Conservation (phyloP, 2,329 filamentous ascomycete genomes). For the Scytalidium sp. region DNA sequence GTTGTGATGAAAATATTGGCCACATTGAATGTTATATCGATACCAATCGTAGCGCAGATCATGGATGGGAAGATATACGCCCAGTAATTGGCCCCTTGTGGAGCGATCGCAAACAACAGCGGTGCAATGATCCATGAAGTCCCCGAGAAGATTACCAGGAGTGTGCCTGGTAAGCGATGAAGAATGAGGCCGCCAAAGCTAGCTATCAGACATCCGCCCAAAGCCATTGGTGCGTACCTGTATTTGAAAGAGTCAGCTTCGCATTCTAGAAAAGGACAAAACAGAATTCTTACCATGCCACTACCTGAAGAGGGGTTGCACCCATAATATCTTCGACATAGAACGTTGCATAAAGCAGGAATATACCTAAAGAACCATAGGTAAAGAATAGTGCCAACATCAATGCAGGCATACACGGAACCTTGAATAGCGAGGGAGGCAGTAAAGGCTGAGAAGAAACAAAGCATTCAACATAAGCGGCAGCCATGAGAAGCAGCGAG, state of each 20-base stretch:
- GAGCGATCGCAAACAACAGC: slow-evolving; percentile 52
- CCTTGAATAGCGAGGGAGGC: slow-evolving; percentile 65
- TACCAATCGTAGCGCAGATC: slow-evolving; percentile 66
- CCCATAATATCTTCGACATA: slow-evolving; percentile 57
- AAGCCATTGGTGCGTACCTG: slow-evolving; percentile 55
- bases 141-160: slow-evolving; percentile 50
- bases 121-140: slow-evolving; percentile 48
- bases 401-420: slow-evolving; percentile 66
- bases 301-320: slow-evolving; percentile 50
- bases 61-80: slow-evolving; percentile 70
- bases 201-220: slow-evolving; percentile 68
- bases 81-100: slow-evolving; percentile 49
- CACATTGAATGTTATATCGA: slow-evolving; percentile 74
- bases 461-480: slow-evolving; percentile 72
- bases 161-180: slow-evolving; percentile 50
- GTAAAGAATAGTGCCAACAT: slow-evolving; percentile 59
- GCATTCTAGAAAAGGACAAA: slow-evolving; percentile 39
- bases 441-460: slow-evolving; percentile 66
- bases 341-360: slow-evolving; percentile 66
- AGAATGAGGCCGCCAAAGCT: slow-evolving; percentile 53
- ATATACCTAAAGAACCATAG: slow-evolving; percentile 68
- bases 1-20: slow-evolving; percentile 78
- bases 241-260: slow-evolving; percentile 12
- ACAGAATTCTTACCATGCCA: slow-evolving; percentile 44
- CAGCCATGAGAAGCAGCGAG: slow-evolving; percentile 51